Conservation (phyloP, 495 filamentous ascomycete species). For the Penicillium herquei region DNA sequence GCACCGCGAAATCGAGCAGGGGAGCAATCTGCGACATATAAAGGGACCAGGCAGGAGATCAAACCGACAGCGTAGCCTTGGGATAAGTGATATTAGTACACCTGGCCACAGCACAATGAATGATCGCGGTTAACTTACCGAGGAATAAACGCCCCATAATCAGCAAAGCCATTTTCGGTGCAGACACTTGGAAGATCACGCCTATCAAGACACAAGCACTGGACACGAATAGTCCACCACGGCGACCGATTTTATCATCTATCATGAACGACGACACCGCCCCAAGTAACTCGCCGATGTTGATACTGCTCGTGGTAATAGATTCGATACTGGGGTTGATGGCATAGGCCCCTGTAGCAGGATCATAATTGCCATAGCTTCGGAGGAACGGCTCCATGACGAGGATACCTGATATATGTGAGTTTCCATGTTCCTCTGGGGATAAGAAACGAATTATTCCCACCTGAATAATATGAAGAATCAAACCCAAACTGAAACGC, state of each 20-base stretch:
- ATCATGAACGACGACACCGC: not conserved
- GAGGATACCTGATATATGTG: not conserved
- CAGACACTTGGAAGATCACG: conserved; percentile 1
- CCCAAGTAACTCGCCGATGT: not conserved
- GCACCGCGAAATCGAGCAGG: not conserved
- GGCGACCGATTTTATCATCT: not conserved
- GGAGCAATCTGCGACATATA: not conserved
- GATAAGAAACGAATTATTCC: not conserved
- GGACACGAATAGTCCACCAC: not conserved
- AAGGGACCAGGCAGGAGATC: not conserved
- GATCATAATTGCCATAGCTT: not conserved
- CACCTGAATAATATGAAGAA: conserved; percentile 1
- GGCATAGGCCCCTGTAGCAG: not conserved
- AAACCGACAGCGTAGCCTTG: not conserved
- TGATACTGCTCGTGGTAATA: not conserved
- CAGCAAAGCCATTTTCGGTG: not conserved
- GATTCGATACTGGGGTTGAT: not conserved
- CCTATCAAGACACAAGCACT: not conserved
- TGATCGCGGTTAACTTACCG: not conserved
- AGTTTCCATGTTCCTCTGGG: not conserved
- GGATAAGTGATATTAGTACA: not conserved
- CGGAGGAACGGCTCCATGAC: not conserved
- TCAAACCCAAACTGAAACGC: conserved; percentile 1
- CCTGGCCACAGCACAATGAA: not conserved
- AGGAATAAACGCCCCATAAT: not conserved